phyloP scores from a whole-genome alignment of 1,139 yeast genomes.

The Protomyces arabidopsidicola region DNA sequence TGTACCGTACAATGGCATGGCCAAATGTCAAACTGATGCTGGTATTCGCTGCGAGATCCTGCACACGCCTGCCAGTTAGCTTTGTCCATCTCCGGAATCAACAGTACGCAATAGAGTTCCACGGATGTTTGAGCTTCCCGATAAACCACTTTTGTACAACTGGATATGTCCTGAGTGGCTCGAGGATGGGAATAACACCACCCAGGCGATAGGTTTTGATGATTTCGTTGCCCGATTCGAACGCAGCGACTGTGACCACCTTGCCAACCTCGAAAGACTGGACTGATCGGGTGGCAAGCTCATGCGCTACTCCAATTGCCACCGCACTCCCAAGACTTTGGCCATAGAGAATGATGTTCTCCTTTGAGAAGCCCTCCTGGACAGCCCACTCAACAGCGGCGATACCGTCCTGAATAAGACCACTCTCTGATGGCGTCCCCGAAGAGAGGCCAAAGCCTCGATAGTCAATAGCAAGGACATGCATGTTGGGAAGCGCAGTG shows the following conservation, averaged over 20 bases:
- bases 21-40: neutral
- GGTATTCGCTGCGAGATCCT: neutral
- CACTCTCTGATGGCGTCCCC: constrained; percentile 25
- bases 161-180: constrained; percentile 27
- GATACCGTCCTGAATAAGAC: constrained; percentile 28
- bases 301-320: constrained; percentile 27
- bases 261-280: constrained; percentile 9
- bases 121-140: constrained; percentile 17
- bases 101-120: constrained; percentile 16
- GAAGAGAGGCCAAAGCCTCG: constrained; percentile 29
- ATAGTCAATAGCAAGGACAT: constrained; percentile 29
- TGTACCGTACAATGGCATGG: neutral
- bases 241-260: constrained; percentile 29
- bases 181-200: constrained; percentile 26
- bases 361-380: constrained; percentile 16
- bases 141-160: constrained; percentile 12
- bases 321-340: constrained; percentile 31
- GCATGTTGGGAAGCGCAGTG: constrained; percentile 25
- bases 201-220: constrained; percentile 27
- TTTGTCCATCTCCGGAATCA: neutral
- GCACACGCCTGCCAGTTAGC: neutral
- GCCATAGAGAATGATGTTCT: constrained; percentile 23
- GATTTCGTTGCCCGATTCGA: constrained; percentile 19
- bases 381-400: constrained; percentile 28
- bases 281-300: constrained; percentile 1